Percentiles rank a stretch among this genome's conserved stretches.
Evolutionary conservation across 306 rosid genomes (phyloP).

Genomic region (Purshia tridentata): DNA sequence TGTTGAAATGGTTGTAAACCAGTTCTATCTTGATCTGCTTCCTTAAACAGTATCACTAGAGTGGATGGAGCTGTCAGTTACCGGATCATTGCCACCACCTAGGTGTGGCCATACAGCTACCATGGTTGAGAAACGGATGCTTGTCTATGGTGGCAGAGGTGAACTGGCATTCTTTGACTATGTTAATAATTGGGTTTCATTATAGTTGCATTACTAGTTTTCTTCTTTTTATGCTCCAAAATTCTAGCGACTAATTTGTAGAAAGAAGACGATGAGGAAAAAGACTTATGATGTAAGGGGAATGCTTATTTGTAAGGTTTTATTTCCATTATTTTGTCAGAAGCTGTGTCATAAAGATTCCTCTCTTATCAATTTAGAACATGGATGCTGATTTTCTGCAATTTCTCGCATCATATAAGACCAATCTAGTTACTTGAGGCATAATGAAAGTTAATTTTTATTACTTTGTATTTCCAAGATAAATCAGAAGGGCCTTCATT

Average conservation of each 20-base stretch:
- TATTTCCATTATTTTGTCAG: neutral
- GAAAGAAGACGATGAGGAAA: neutral
- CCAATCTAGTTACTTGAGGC: neutral
- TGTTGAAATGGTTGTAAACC: conserved; percentile 23
- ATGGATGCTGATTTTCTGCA: neutral
- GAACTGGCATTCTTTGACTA: conserved; percentile 27
- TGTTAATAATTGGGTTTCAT: conserved; percentile 16
- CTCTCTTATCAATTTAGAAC: neutral
- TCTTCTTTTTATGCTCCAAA: neutral
- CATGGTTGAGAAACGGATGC: conserved; percentile 87
- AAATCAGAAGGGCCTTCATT: neutral
- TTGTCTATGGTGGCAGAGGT: conserved; percentile 98
- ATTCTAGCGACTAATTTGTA: neutral
- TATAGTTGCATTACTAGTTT: neutral
- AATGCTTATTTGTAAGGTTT: neutral
- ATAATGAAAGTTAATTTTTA: neutral
- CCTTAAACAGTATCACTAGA: conserved; percentile 70
- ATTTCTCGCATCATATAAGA: neutral
- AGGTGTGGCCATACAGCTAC: conserved; percentile 94
- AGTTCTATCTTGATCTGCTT: conserved; percentile 29
- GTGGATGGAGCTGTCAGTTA: conserved; percentile 82
- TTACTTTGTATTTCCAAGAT: neutral
- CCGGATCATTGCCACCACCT: conserved; percentile 86
- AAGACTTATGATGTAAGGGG: neutral
- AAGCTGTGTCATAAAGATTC: neutral